Conservation (phyloP, 1,139 yeast genomes). For the Candida dubliniensis region DNA sequence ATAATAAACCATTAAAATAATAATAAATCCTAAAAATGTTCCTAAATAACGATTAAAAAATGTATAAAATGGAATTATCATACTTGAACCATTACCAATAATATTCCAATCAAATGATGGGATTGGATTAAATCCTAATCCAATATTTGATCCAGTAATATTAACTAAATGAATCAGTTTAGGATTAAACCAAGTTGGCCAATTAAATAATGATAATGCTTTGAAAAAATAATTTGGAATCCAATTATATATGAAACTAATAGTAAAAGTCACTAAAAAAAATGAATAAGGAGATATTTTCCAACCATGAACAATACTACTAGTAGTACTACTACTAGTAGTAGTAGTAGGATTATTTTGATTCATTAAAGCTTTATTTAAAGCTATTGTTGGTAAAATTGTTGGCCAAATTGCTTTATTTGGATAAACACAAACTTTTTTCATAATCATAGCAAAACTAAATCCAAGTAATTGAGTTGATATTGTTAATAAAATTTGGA, state of each 20-base stretch:
- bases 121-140: constrained; percentile 45
- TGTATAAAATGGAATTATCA: constrained; percentile 42
- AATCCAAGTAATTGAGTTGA: constrained; percentile 49
- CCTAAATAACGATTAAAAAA: constrained; percentile 40
- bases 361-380: constrained; percentile 43
- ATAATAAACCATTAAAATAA: constrained; percentile 33
- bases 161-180: constrained; percentile 41
- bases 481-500: constrained; percentile 37
- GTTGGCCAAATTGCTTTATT: constrained; percentile 50
- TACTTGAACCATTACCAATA: constrained; percentile 41
- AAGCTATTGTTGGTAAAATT: constrained; percentile 44
- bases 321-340: too few species aligned
- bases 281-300: constrained; percentile 39
- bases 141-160: constrained; percentile 37
- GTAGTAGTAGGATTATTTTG: constrained; percentile 22
- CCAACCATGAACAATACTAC: constrained; percentile 39
- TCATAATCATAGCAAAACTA: constrained; percentile 49
- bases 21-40: constrained; percentile 31
- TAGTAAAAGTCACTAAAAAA: constrained; percentile 32
- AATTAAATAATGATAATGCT: constrained; percentile 43
- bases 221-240: constrained; percentile 44
- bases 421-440: constrained; percentile 44
- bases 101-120: constrained; percentile 50
- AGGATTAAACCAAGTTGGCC: constrained; percentile 51
- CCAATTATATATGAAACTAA: constrained; percentile 44